Conservation (phyloP, 768 basidiomycete genomes). For the Mycena albidolilacea region DNA sequence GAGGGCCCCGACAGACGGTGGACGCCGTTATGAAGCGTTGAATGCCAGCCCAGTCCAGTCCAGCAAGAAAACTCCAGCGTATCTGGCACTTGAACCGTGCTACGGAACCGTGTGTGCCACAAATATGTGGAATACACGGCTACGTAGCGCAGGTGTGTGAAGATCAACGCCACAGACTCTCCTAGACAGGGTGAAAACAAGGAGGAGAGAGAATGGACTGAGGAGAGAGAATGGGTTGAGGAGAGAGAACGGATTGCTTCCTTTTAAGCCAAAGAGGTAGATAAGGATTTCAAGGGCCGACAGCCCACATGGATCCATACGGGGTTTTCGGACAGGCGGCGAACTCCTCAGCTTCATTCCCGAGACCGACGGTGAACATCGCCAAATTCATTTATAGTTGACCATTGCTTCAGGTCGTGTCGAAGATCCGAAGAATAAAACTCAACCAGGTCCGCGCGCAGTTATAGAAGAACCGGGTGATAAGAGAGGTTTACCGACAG, state of each 20-base stretch:
- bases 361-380: neutral
- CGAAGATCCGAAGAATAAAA: neutral
- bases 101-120: slow-evolving; percentile 40
- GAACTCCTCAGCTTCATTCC: neutral
- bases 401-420: neutral
- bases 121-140: slow-evolving; percentile 29
- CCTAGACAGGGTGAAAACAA: neutral
- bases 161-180: neutral
- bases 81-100: slow-evolving; percentile 7
- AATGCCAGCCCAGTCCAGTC: neutral
- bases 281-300: neutral
- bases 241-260: neutral
- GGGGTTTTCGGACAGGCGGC: neutral
- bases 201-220: neutral
- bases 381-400: neutral
- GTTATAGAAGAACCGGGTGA: neutral
- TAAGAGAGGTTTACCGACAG: neutral
- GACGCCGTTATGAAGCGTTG: neutral
- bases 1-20: neutral
- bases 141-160: slow-evolving; percentile 26
- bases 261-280: neutral
- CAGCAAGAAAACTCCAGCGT: neutral
- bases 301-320: neutral
- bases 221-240: neutral
- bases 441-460: neutral